These are phyloP conservation scores for Xylaria sp. DNA, from an alignment of 2,329 filamentous ascomycete species.

Conservation along the genomic window DNA sequence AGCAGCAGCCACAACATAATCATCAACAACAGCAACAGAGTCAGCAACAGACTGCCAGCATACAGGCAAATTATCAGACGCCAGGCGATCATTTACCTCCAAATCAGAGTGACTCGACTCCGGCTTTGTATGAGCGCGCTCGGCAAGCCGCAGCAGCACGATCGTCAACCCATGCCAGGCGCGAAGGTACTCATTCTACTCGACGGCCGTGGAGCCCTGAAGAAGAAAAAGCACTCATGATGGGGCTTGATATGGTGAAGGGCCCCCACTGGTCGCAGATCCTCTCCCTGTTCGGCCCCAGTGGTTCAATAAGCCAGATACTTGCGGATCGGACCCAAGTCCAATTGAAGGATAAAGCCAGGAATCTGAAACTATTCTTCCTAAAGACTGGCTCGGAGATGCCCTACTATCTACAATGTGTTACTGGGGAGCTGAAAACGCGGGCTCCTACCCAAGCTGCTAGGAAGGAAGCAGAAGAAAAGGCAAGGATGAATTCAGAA, in stretches of 20 bases:
- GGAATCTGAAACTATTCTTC: constrained; percentile 90
- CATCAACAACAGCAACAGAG: constrained; percentile 26
- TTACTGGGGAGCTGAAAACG: constrained; percentile 89
- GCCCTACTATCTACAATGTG: constrained; percentile 83
- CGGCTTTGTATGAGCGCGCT: constrained; percentile 63
- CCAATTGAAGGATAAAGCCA: constrained; percentile 89
- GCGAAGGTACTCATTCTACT: constrained; percentile 64
- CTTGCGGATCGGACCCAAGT: constrained; percentile 90
- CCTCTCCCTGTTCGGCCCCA: constrained; percentile 78
- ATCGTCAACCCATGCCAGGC: constrained; percentile 58
- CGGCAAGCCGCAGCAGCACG: constrained; percentile 64
- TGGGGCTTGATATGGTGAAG: constrained; percentile 84
- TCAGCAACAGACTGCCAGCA: constrained; percentile 29
- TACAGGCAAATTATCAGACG: constrained; percentile 32
- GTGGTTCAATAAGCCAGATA: constrained; percentile 80
- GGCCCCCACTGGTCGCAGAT: constrained; percentile 95
- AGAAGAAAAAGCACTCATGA: constrained; percentile 89
- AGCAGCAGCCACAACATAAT: constrained; percentile 34
- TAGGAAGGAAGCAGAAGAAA: constrained; percentile 70
- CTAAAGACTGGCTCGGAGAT: constrained; percentile 91
- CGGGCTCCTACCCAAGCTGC: constrained; percentile 77
- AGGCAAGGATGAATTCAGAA: constrained; percentile 61
- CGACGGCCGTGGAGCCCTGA: constrained; percentile 86
- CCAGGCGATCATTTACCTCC: constrained; percentile 53
- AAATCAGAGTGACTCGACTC: constrained; percentile 61